Percentiles rank a stretch among this genome's conserved stretches.
Evolutionary conservation across 495 filamentous ascomycete genomes (phyloP).

Genomic region (Podospora bellae-mahoneyi): DNA sequence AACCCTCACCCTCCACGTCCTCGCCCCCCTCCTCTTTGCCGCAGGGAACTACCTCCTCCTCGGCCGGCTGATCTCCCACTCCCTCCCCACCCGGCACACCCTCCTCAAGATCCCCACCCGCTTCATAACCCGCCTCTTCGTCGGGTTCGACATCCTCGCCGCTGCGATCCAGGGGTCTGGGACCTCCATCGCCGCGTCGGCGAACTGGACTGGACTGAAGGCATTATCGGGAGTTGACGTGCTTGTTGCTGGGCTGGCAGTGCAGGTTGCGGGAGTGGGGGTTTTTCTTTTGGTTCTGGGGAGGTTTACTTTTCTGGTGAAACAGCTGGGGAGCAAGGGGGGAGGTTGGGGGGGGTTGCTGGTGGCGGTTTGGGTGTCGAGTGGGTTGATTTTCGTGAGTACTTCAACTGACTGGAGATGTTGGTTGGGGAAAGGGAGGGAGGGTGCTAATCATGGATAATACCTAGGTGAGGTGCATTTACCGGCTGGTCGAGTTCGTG

Average conservation of each 20-base stretch:
- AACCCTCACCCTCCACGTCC: slow-evolving; percentile 51
- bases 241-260: slow-evolving; percentile 43
- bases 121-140: slow-evolving; percentile 47
- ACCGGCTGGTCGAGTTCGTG: slow-evolving; percentile 62
- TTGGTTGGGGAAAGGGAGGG: not conserved
- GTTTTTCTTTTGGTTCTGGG: slow-evolving; percentile 46
- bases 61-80: slow-evolving; percentile 44
- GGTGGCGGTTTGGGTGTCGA: slow-evolving; percentile 50
- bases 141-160: slow-evolving; percentile 37
- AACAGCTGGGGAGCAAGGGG: slow-evolving; percentile 12
- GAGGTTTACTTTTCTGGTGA: slow-evolving; percentile 23
- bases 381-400: slow-evolving; percentile 53
- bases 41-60: slow-evolving; percentile 49
- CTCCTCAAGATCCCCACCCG: slow-evolving; percentile 23
- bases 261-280: slow-evolving; percentile 50
- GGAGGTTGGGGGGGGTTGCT: slow-evolving; percentile 51
- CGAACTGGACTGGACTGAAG: slow-evolving; percentile 29
- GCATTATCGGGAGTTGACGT: slow-evolving; percentile 41
- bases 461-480: slow-evolving; percentile 47
- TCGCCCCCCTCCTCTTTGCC: slow-evolving; percentile 47
- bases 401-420: not conserved
- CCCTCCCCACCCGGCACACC: slow-evolving; percentile 10
- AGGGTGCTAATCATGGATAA: not conserved
- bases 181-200: slow-evolving; percentile 22
- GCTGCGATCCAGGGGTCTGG: slow-evolving; percentile 40